Evolutionary conservation across 768 basidiomycete genomes (phyloP).

Genomic region (Lactifluus volemus): DNA sequence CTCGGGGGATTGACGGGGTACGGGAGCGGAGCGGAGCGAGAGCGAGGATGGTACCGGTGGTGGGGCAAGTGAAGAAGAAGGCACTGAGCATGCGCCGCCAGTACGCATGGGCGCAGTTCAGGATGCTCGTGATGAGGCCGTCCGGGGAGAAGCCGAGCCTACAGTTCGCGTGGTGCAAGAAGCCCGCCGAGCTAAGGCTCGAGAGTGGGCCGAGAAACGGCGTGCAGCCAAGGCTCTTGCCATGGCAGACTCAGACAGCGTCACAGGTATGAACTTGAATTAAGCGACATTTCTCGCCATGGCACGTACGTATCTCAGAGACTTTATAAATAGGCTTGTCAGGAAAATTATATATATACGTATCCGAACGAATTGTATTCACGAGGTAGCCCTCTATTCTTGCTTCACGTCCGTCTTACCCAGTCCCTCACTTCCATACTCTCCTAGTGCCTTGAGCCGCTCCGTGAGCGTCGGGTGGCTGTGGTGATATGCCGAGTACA

Average conservation of each 20-base stretch:
- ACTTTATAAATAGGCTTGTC: constrained; percentile 1
- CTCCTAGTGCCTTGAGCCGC: constrained; percentile 72
- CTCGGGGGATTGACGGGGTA: constrained; percentile 54
- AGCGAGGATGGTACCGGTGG: constrained; percentile 21
- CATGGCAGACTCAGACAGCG: neutral
- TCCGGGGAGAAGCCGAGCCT: neutral
- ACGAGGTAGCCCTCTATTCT: constrained; percentile 18
- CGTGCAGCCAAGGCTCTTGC: constrained; percentile 23
- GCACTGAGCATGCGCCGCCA: neutral
- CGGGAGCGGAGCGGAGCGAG: constrained; percentile 26
- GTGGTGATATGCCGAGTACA: constrained; percentile 95
- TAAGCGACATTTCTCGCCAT: neutral
- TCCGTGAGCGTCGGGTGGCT: constrained; percentile 94
- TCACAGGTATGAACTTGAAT: neutral
- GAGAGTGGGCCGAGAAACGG: constrained; percentile 49
- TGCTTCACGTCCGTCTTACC: constrained; percentile 26
- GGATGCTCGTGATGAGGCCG: neutral
- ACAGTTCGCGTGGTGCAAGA: constrained; percentile 28
- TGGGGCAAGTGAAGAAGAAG: neutral
- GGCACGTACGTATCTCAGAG: neutral
- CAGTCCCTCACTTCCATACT: constrained; percentile 13
- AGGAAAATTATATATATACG: neutral
- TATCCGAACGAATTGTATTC: neutral
- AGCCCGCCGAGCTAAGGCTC: constrained; percentile 46
- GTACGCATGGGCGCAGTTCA: neutral